Percentiles rank a stretch among this genome's conserved stretches.
These are phyloP conservation scores for Trypanosoma scelopori DNA, from an alignment of 208 protist genomes.

Conservation along the genomic window DNA sequence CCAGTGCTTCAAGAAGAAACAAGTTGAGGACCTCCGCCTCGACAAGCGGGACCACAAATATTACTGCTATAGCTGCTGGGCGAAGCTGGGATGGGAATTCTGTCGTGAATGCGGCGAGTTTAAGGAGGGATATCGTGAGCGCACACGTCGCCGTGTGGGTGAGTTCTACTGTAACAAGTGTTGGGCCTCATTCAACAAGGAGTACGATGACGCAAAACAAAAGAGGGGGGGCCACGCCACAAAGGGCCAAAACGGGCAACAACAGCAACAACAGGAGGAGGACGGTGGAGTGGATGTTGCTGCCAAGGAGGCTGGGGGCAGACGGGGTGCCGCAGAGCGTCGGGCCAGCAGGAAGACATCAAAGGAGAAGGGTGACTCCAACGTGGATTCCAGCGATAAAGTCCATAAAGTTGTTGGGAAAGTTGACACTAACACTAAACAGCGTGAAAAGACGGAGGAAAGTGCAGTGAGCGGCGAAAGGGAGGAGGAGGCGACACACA, in stretches of 20 bases:
- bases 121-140: constrained; percentile 48
- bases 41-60: constrained; percentile 45
- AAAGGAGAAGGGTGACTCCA: no score
- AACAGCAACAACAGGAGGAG: constrained; percentile 14
- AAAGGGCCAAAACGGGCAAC: not conserved
- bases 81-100: constrained; percentile 58
- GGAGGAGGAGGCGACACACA: not conserved
- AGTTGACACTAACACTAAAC: no score
- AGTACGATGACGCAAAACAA: constrained; percentile 18
- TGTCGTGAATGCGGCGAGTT: constrained; percentile 71
- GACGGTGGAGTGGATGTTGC: not conserved
- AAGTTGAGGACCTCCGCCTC: constrained; percentile 65
- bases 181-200: constrained; percentile 21
- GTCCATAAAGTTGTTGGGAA: no score
- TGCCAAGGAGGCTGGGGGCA: constrained; percentile 1
- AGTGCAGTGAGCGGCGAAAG: not conserved
- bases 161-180: constrained; percentile 48
- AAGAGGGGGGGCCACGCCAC: not conserved
- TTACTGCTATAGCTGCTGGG: constrained; percentile 85
- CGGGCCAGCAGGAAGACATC: no score
- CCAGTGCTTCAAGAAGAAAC: constrained; percentile 55
- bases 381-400: no score
- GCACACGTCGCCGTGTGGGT: constrained; percentile 33
- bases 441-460: not conserved
- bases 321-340: not conserved